Base-by-base conservation (phyloP, 2,329 filamentous ascomycete species). In the Fusarium tanahbumbuense region DNA sequence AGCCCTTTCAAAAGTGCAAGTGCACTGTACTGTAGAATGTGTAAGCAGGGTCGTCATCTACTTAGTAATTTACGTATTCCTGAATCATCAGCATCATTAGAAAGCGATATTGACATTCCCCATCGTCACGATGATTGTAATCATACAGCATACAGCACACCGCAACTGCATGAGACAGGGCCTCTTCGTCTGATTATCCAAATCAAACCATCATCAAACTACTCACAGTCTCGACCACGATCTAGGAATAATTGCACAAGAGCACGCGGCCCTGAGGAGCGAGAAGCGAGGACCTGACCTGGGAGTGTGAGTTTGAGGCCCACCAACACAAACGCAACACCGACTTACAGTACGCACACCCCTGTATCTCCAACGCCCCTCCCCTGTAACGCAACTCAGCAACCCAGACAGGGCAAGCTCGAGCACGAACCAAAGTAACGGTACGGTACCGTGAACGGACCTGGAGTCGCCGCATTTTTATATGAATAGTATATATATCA, bases 401-500 rank as follows among this genome's bases (percentile, higher is more conserved):
- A 65, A 56, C 68, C 61, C 60, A 56, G 64, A 65, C 68, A 64
- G 60, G 64, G 63, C 45, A 64, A 65, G 54, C 54, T 68, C 47
- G 23, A 70, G 54, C 55, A 71, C 63, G 68, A 71, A 57, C 68
- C 63, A 59, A 70, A 70, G 68, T 70, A 68, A 64, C 67, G 67
- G 68, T 70, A 75, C 73, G 58, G 61, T 66, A 54, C 68, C 53
- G 60, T 54, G 59, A 52, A 52, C 49, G 49, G 49, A 52, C 49
- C 32, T 41, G 47, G 56, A 55, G 68, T 58, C 46, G 68, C 65
- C 59, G 54, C 56, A 53, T 48, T 69, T 67, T 60, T 69, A 67
- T 67, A 66, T 52, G 67, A 65, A 57, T 60, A 64, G 60, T 67
- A 67, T 71, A 74, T 75, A 73, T 70, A 72, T 73, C 60, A 67